Evolutionary conservation across 169 alveolate genomes (phyloP).

Genomic region (Plasmodium vivax): DNA sequence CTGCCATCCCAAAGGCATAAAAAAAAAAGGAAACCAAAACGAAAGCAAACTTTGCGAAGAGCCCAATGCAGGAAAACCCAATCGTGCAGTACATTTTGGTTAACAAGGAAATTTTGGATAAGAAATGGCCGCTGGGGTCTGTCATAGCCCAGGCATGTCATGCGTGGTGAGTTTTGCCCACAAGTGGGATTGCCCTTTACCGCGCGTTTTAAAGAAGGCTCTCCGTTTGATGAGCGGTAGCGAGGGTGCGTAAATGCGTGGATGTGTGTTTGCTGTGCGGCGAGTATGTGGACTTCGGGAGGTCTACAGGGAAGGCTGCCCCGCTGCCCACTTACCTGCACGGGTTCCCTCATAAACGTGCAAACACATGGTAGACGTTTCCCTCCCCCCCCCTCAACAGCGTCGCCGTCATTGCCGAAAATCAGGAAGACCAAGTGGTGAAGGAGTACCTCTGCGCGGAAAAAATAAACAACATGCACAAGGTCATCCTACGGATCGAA

Average conservation of each 20-base stretch:
- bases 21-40: background rate
- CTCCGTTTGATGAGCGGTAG: background rate
- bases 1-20: background rate
- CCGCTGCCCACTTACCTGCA: background rate
- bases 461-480: conserved; percentile 76
- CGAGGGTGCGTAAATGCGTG: background rate
- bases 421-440: conserved; percentile 61
- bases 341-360: background rate
- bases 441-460: conserved; percentile 73
- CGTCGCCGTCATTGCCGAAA: conserved; percentile 75
- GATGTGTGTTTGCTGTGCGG: background rate
- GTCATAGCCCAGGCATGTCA: conserved; percentile 82
- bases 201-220: background rate
- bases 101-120: conserved; percentile 77
- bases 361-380: background rate
- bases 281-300: background rate
- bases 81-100: conserved; percentile 62
- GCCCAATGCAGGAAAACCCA: conserved; percentile 49
- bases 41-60: background rate
- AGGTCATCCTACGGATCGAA: conserved; percentile 74
- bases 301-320: background rate
- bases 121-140: conserved; percentile 79
- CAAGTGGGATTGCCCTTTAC: background rate
- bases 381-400: conserved; percentile 10
- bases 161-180: conserved; percentile 76